Evolutionary conservation across 2,329 filamentous ascomycete genomes (phyloP).

Genomic region (Lasiodiplodia hormozganensis): DNA sequence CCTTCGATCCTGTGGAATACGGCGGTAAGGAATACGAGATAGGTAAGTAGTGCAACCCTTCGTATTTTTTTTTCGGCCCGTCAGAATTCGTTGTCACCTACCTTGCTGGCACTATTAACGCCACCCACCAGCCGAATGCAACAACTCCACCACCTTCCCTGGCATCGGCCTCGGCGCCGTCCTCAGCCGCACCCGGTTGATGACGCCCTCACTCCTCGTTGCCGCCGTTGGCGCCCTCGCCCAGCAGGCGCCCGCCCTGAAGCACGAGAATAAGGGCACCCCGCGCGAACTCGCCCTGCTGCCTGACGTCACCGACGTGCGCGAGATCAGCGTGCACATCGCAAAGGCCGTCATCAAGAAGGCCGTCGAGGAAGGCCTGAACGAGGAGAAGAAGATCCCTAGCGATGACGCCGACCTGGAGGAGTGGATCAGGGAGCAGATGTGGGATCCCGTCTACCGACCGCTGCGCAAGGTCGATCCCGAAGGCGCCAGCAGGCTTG

Average conservation of each 20-base stretch:
- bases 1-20: slow-evolving; percentile 75
- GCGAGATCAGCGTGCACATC: slow-evolving; percentile 78
- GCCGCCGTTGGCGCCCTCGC: slow-evolving; percentile 78
- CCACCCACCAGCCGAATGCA: slow-evolving; percentile 72
- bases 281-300: slow-evolving; percentile 64
- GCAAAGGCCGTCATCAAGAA: slow-evolving; percentile 76
- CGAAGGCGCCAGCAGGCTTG: slow-evolving; percentile 61
- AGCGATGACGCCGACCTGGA: slow-evolving; percentile 62
- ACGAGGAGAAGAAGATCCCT: slow-evolving; percentile 71
- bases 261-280: slow-evolving; percentile 56
- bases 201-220: slow-evolving; percentile 82
- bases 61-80: slow-evolving; percentile 38
- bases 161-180: slow-evolving; percentile 84
- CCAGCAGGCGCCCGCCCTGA: slow-evolving; percentile 72
- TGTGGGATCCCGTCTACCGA: slow-evolving; percentile 78
- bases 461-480: slow-evolving; percentile 64
- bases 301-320: slow-evolving; percentile 76
- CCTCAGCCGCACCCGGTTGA: slow-evolving; percentile 68
- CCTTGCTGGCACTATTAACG: background rate
- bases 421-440: slow-evolving; percentile 77
- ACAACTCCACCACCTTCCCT: slow-evolving; percentile 86
- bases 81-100: background rate
- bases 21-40: slow-evolving; percentile 62
- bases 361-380: slow-evolving; percentile 73
- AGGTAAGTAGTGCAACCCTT: slow-evolving; percentile 44